Conservation (phyloP, 441 rosid species). For the Isatis lusitanica region DNA sequence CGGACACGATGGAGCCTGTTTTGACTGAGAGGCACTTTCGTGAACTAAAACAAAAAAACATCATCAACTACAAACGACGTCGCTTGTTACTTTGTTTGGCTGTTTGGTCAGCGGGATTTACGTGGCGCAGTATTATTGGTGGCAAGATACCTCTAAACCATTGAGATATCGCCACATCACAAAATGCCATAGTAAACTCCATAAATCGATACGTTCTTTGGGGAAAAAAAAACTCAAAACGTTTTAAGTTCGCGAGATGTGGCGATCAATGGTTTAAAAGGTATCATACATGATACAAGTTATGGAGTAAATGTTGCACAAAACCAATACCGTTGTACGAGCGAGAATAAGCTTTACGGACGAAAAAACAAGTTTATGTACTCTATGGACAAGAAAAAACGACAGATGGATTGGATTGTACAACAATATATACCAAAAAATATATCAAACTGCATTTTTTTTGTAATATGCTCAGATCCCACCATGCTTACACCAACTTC, state of each 20-base stretch:
- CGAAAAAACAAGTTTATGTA: background rate
- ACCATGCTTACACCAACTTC: constrained; percentile 13
- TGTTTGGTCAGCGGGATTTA: constrained; percentile 29
- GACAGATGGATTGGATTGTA: background rate
- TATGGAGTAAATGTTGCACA: no score
- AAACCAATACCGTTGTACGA: background rate
- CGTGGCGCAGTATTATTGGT: constrained; percentile 31
- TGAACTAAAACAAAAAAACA: constrained; percentile 29
- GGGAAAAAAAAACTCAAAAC: background rate
- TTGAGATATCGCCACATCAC: constrained; percentile 26
- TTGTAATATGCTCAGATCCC: constrained; percentile 5
- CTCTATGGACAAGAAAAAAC: background rate
- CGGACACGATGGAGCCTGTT: constrained; percentile 35
- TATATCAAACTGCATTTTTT: background rate
- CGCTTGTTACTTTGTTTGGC: background rate
- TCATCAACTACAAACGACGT: constrained; percentile 33
- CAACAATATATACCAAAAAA: background rate
- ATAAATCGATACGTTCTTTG: background rate
- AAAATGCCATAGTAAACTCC: background rate
- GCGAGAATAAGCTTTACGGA: background rate
- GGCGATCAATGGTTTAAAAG: no score
- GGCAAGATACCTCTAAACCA: background rate
- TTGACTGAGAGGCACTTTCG: constrained; percentile 36
- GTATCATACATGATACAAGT: no score
- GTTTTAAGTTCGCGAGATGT: background rate